These are phyloP conservation scores for Globisporangium carolinianum DNA, from an alignment of 352 stramenopile genomes.

Conservation along the genomic window DNA sequence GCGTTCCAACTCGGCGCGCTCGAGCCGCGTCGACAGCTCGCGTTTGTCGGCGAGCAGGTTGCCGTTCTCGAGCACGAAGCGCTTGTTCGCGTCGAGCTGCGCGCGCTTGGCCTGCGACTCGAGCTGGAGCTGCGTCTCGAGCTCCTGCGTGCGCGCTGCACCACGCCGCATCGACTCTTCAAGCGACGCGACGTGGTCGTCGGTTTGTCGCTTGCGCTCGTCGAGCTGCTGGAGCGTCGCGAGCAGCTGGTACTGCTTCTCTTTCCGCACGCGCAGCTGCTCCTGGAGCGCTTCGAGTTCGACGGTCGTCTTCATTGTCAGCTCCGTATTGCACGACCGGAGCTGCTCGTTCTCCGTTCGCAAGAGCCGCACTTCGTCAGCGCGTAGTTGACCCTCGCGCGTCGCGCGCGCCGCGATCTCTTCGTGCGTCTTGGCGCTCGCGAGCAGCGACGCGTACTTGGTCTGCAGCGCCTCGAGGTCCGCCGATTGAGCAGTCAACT, in stretches of 20 bases:
- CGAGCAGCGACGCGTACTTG: constrained; percentile 87
- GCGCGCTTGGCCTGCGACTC: constrained; percentile 89
- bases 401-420: constrained; percentile 85
- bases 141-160: constrained; percentile 85
- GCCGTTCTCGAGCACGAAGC: constrained; percentile 83
- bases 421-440: constrained; percentile 91
- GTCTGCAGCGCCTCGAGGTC: constrained; percentile 85
- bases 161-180: constrained; percentile 90
- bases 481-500: constrained; percentile 35
- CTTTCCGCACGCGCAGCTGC: constrained; percentile 93
- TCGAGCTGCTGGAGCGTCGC: constrained; percentile 95
- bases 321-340: constrained; percentile 88
- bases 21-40: constrained; percentile 76
- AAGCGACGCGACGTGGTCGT: constrained; percentile 86
- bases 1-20: constrained; percentile 89
- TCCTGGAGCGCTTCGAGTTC: constrained; percentile 95
- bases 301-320: constrained; percentile 93
- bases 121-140: constrained; percentile 93
- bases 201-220: constrained; percentile 87
- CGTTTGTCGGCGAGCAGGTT: constrained; percentile 70
- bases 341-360: constrained; percentile 88
- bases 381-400: constrained; percentile 89
- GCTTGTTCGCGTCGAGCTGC: constrained; percentile 91
- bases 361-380: constrained; percentile 92
- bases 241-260: constrained; percentile 97